These are phyloP conservation scores for Citrus hindsii DNA, from an alignment of 345 rosid genomes.

Conservation along the genomic window DNA sequence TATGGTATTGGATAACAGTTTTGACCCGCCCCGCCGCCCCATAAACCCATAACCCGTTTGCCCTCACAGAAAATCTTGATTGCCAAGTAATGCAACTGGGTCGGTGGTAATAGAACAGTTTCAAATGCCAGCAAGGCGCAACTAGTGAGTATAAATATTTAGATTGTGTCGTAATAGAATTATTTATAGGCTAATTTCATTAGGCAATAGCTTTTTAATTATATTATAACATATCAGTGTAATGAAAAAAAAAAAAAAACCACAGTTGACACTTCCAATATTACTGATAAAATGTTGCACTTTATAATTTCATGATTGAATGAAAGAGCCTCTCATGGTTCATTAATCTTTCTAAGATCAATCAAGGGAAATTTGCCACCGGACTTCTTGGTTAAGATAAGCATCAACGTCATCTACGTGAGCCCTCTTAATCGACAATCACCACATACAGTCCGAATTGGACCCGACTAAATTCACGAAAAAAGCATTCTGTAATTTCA, in stretches of 20 bases:
- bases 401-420: not conserved
- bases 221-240: too few relatives aligned
- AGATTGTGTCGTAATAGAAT: too few relatives aligned
- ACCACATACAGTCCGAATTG: not conserved
- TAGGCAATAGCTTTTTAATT: too few relatives aligned
- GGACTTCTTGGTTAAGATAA: not conserved
- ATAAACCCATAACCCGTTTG: not conserved
- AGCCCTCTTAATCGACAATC: not conserved
- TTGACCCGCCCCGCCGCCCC: slow-evolving; percentile 3
- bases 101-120: too few relatives aligned
- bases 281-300: too few relatives aligned
- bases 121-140: too few relatives aligned
- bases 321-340: not conserved
- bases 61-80: too few relatives aligned
- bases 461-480: not conserved
- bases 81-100: too few relatives aligned
- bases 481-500: not conserved
- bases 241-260: too few relatives aligned
- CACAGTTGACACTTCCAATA: too few relatives aligned
- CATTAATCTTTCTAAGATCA: not conserved
- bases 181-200: too few relatives aligned
- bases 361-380: not conserved
- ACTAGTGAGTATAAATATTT: too few relatives aligned
- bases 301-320: not conserved
- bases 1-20: not conserved